Conservation (phyloP, 23 red algal species). For the Gracilaria gracilis region DNA sequence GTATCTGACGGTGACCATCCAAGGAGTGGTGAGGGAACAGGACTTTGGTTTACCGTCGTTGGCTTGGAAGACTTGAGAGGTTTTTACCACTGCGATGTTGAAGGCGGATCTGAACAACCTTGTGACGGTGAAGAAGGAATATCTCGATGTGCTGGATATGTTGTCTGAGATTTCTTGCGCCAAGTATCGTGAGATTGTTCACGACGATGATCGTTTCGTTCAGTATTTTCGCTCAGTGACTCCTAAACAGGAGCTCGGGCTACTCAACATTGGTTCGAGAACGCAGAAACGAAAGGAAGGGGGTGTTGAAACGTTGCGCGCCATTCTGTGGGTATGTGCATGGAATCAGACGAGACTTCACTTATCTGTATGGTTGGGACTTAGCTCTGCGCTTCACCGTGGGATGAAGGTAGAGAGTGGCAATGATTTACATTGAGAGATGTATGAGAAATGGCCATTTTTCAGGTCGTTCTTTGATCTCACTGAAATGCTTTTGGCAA, state of each 20-base stretch:
- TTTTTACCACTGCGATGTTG: conserved; percentile 92
- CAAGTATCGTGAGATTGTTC: conserved; percentile 96
- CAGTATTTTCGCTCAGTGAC: conserved; percentile 95
- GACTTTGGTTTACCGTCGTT: conserved; percentile 96
- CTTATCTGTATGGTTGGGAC: conserved; percentile 95
- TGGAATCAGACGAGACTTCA: conserved; percentile 98
- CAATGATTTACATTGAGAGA: conserved; percentile 45
- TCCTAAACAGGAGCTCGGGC: conserved; percentile 94
- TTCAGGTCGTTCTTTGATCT: conserved; percentile 96
- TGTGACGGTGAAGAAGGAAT: conserved; percentile 76
- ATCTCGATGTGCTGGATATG: conserved; percentile 81
- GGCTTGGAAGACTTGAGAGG: conserved; percentile 82
- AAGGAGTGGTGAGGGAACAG: conserved; percentile 98
- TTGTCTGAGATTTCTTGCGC: conserved; percentile 84
- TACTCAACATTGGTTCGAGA: conserved; percentile 97
- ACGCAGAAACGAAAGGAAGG: conserved; percentile 98
- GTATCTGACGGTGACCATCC: conserved; percentile 97
- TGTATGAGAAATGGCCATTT: conserved; percentile 99
- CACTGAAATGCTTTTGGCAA: conserved; percentile 97
- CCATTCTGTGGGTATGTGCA: conserved; percentile 98
- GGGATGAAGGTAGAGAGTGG: conserved; percentile 59
- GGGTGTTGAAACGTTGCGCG: conserved; percentile 98
- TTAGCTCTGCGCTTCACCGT: conserved; percentile 79
- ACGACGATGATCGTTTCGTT: conserved; percentile 88
- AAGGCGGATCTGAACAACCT: conserved; percentile 85